A percentile compares a stretch with the other conserved stretches of the same genome.
Conservation (phyloP, 2,329 filamentous ascomycete species). For the Sphaerostilbella broomeana region DNA sequence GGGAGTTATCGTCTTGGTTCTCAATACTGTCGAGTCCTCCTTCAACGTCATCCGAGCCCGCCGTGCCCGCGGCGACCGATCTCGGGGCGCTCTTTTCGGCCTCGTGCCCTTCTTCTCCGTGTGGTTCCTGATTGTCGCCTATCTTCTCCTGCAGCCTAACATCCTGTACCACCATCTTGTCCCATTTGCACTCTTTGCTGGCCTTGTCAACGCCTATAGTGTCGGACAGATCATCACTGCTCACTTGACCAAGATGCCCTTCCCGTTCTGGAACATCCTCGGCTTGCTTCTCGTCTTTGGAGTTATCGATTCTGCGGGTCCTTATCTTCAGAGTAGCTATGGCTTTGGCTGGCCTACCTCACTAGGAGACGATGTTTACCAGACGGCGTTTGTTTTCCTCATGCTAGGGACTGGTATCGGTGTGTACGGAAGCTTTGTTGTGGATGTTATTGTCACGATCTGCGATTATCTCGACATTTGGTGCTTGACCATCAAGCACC, state of each 20-base stretch:
- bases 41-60: slow-evolving; percentile 80
- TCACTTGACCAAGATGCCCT: slow-evolving; percentile 79
- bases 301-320: slow-evolving; percentile 74
- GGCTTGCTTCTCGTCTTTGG: slow-evolving; percentile 70
- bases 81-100: slow-evolving; percentile 70
- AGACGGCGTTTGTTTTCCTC: slow-evolving; percentile 84
- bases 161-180: slow-evolving; percentile 80
- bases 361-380: slow-evolving; percentile 71
- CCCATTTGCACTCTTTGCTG: slow-evolving; percentile 83
- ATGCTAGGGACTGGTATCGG: slow-evolving; percentile 80
- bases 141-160: slow-evolving; percentile 76
- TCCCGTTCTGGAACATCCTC: slow-evolving; percentile 87
- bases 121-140: slow-evolving; percentile 71
- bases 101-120: slow-evolving; percentile 73
- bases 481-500: slow-evolving; percentile 96
- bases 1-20: slow-evolving; percentile 70
- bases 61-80: slow-evolving; percentile 63
- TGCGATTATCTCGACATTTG: slow-evolving; percentile 98
- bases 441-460: slow-evolving; percentile 94
- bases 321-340: slow-evolving; percentile 50
- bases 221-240: slow-evolving; percentile 95
- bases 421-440: slow-evolving; percentile 95
- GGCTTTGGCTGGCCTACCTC: slow-evolving; percentile 71
- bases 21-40: slow-evolving; percentile 76
- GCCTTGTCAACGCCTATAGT: slow-evolving; percentile 87